These are phyloP conservation scores for Nadsonia commutata DNA, from an alignment of 1,139 yeast genomes.

Conservation along the genomic window DNA sequence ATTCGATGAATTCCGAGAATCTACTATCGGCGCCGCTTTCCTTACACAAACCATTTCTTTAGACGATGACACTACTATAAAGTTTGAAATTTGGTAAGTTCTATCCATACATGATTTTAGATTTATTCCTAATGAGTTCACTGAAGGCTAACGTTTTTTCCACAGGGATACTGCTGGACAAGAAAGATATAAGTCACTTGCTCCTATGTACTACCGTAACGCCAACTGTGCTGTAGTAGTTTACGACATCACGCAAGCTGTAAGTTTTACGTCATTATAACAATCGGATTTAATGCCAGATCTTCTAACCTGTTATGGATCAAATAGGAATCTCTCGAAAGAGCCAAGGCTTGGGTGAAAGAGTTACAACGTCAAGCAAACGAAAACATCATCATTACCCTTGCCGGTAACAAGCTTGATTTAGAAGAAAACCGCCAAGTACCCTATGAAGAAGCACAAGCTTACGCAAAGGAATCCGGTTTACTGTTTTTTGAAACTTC, in stretches of 20 bases:
- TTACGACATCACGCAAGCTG: slow-evolving; percentile 51
- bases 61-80: slow-evolving; percentile 36
- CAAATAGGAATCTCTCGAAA: slow-evolving; percentile 40
- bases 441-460: slow-evolving; percentile 36
- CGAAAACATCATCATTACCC: slow-evolving; percentile 68
- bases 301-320: not conserved
- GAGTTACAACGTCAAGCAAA: slow-evolving; percentile 86
- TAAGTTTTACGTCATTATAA: too few relatives aligned
- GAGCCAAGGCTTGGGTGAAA: slow-evolving; percentile 93
- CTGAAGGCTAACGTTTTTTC: not conserved
- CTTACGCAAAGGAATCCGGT: slow-evolving; percentile 58
- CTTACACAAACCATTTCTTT: slow-evolving; percentile 74
- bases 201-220: slow-evolving; percentile 84
- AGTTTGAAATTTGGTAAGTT: slow-evolving; percentile 31
- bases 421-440: slow-evolving; percentile 38
- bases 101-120: not conserved
- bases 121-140: not conserved
- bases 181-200: slow-evolving; percentile 75
- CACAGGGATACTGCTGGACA: slow-evolving; percentile 88
- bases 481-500: slow-evolving; percentile 81
- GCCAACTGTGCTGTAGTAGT: slow-evolving; percentile 82
- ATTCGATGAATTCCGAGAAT: slow-evolving; percentile 85
- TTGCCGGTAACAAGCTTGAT: slow-evolving; percentile 77
- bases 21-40: slow-evolving; percentile 96
- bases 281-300: too few relatives aligned